These are phyloP conservation scores for Alternaria alternata DNA, from an alignment of 2,329 filamentous ascomycete genomes.

Conservation along the genomic window DNA sequence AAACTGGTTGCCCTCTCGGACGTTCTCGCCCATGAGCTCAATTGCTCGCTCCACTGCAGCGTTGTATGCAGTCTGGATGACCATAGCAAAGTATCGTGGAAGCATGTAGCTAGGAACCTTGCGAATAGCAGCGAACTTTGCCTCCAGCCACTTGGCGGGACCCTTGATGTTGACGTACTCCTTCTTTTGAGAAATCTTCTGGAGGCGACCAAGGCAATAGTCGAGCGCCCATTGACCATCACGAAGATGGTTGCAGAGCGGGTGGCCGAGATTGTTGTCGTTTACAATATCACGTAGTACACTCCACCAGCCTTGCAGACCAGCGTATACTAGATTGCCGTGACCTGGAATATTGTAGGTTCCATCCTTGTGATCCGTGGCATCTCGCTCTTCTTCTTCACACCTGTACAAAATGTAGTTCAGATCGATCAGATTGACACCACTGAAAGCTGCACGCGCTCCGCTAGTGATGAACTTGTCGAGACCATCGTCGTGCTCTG, in stretches of 20 bases:
- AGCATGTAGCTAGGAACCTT: constrained; percentile 87
- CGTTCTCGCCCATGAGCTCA: constrained; percentile 78
- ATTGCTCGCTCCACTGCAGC: constrained; percentile 82
- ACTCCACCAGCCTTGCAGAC: constrained; percentile 99
- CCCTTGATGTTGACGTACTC: constrained; percentile 69
- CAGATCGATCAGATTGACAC: constrained; percentile 79
- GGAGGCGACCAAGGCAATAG: constrained; percentile 80
- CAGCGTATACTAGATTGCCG: constrained; percentile 89
- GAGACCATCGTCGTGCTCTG: constrained; percentile 82
- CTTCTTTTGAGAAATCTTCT: constrained; percentile 71
- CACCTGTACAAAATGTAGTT: constrained; percentile 93
- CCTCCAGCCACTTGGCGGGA: constrained; percentile 79
- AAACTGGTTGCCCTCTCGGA: constrained; percentile 86
- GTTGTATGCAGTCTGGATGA: constrained; percentile 85
- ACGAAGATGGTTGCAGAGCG: constrained; percentile 90
- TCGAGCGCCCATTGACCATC: constrained; percentile 93
- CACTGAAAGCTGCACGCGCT: constrained; percentile 77
- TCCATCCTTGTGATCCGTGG: constrained; percentile 81
- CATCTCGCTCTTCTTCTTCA: constrained; percentile 85
- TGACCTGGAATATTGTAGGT: constrained; percentile 85
- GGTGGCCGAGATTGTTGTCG: constrained; percentile 91
- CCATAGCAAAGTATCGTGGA: constrained; percentile 90
- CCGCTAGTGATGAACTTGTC: constrained; percentile 88
- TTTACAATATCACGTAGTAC: constrained; percentile 82
- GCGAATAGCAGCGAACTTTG: constrained; percentile 86